Evolutionary conservation across 2,329 filamentous ascomycete species (phyloP).

Genomic region (Didymella segeticola): DNA sequence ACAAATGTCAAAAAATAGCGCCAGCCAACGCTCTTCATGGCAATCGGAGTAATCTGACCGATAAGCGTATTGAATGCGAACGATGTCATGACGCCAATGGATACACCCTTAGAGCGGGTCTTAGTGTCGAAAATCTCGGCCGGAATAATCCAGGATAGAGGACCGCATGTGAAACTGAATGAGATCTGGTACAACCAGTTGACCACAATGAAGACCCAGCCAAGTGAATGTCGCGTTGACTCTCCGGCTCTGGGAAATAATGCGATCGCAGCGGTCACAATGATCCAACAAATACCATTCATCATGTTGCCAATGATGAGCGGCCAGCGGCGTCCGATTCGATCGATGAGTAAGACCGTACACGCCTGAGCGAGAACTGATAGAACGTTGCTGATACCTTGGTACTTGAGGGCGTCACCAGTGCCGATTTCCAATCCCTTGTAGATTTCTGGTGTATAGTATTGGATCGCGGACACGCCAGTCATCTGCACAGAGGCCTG

Average conservation of each 20-base stretch:
- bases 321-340: conserved; percentile 73
- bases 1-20: conserved; percentile 67
- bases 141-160: conserved; percentile 68
- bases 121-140: conserved; percentile 81
- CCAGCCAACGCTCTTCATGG: conserved; percentile 63
- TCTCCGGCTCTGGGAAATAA: conserved; percentile 65
- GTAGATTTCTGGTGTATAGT: conserved; percentile 74
- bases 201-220: conserved; percentile 77
- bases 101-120: conserved; percentile 76
- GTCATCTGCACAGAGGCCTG: conserved; percentile 80
- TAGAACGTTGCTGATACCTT: conserved; percentile 76
- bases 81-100: conserved; percentile 73
- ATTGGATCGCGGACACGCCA: conserved; percentile 69
- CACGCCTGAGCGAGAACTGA: conserved; percentile 71
- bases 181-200: conserved; percentile 85
- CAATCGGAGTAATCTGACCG: conserved; percentile 70
- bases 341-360: conserved; percentile 74
- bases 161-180: conserved; percentile 74
- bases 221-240: conserved; percentile 63
- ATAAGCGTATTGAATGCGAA: conserved; percentile 83
- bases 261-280: conserved; percentile 65
- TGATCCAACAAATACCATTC: conserved; percentile 75
- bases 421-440: conserved; percentile 71
- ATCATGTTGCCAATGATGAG: conserved; percentile 74
- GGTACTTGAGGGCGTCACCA: conserved; percentile 73